A percentile compares a stretch with the other conserved stretches of the same genome.
Evolutionary conservation across 148 eudicot species (phyloP).

Genomic region (Limonium bicolor): DNA sequence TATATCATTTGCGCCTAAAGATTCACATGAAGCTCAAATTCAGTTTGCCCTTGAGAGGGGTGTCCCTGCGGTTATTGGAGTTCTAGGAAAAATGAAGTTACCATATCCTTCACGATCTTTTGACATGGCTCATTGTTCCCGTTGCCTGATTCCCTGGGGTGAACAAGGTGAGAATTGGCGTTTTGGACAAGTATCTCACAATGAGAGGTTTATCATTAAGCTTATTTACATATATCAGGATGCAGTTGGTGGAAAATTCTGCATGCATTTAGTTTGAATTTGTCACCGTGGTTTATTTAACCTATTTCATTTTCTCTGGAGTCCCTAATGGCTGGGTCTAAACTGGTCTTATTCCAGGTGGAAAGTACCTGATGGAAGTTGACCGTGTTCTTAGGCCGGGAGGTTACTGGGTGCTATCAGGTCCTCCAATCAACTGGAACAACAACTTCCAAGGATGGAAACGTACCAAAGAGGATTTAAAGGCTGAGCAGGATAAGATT

Average conservation of each 20-base stretch:
- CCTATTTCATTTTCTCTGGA: not conserved
- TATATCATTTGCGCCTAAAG: slow-evolving; percentile 72
- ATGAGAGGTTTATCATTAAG: too few relatives aligned
- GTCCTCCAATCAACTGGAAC: slow-evolving; percentile 50
- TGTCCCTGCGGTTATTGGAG: slow-evolving; percentile 62
- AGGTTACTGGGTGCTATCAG: slow-evolving; percentile 74
- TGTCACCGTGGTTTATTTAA: not conserved
- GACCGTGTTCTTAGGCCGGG: slow-evolving; percentile 69
- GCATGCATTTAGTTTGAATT: not conserved
- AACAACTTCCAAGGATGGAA: slow-evolving; percentile 65
- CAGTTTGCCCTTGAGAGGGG: slow-evolving; percentile 76
- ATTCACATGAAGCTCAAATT: slow-evolving; percentile 69
- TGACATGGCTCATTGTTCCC: slow-evolving; percentile 89
- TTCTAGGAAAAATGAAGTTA: slow-evolving; percentile 43
- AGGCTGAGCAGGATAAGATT: slow-evolving; percentile 49
- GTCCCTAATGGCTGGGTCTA: not conserved
- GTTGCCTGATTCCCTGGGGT: slow-evolving; percentile 85
- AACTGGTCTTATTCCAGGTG: slow-evolving; percentile 21
- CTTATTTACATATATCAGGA: too few relatives aligned
- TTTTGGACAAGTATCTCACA: too few relatives aligned
- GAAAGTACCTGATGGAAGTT: slow-evolving; percentile 55
- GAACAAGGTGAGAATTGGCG: slow-evolving; percentile 40
- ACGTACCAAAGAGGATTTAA: slow-evolving; percentile 51
- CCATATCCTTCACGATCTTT: slow-evolving; percentile 75
- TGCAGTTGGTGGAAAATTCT: too few relatives aligned